These are phyloP conservation scores for Gastrolobium villosum DNA, from an alignment of 306 rosid species.

Conservation along the genomic window DNA sequence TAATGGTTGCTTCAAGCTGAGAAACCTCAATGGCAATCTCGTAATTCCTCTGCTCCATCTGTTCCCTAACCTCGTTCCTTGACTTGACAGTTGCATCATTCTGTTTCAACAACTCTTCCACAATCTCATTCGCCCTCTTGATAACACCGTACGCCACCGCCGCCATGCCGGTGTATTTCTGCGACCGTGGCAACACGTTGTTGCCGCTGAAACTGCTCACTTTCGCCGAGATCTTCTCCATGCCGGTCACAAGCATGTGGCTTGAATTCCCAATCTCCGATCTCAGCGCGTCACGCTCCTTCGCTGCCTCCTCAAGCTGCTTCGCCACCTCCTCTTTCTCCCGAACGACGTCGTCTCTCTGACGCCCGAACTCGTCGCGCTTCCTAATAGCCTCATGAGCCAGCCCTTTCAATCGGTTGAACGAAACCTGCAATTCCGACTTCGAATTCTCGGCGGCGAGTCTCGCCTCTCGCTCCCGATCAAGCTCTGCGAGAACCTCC, in stretches of 20 bases:
- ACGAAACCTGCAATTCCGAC: slow-evolving; percentile 74
- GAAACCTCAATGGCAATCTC: slow-evolving; percentile 98
- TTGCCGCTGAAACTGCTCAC: slow-evolving; percentile 68
- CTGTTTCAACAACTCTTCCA: slow-evolving; percentile 86
- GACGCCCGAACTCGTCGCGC: slow-evolving; percentile 82
- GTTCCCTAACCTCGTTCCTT: slow-evolving; percentile 88
- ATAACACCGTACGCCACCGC: slow-evolving; percentile 86
- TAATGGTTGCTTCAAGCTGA: slow-evolving; percentile 88
- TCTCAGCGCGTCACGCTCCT: slow-evolving; percentile 75
- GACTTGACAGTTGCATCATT: slow-evolving; percentile 75
- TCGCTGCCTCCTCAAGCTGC: slow-evolving; percentile 69
- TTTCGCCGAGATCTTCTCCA: slow-evolving; percentile 88
- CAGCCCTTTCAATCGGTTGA: slow-evolving; percentile 74
- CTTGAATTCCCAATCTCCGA: slow-evolving; percentile 89
- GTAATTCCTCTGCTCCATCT: slow-evolving; percentile 91
- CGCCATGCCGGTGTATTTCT: slow-evolving; percentile 81
- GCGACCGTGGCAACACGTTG: slow-evolving; percentile 76
- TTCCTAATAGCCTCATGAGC: slow-evolving; percentile 89
- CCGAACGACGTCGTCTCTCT: slow-evolving; percentile 83
- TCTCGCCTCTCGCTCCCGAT: slow-evolving; percentile 87
- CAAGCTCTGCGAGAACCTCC: slow-evolving; percentile 83
- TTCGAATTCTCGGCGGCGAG: slow-evolving; percentile 75
- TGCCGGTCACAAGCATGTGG: slow-evolving; percentile 91
- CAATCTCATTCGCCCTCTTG: slow-evolving; percentile 92
- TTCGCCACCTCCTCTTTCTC: slow-evolving; percentile 72